These are phyloP conservation scores for Haplographium delicatum DNA, from an alignment of 495 filamentous ascomycete species.

Conservation along the genomic window DNA sequence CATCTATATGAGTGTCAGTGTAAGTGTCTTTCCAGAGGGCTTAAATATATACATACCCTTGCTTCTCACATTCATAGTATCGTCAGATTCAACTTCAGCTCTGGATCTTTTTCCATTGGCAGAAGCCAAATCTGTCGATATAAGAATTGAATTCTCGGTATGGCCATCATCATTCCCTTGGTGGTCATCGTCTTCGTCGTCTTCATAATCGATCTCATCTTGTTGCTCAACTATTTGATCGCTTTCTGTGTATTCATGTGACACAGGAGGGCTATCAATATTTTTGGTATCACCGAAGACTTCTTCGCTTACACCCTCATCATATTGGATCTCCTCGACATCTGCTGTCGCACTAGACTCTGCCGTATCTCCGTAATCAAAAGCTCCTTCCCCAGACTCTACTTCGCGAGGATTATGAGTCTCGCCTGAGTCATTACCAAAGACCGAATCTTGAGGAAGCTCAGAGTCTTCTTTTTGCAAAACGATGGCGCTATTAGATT, in stretches of 20 bases:
- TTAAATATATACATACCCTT: slow-evolving; percentile 8
- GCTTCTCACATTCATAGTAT: slow-evolving; percentile 2
- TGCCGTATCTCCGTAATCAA: slow-evolving; percentile 4
- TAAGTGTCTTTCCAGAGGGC: background rate
- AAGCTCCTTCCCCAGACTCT: no score
- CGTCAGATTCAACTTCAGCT: slow-evolving; percentile 18
- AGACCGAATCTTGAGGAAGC: no score
- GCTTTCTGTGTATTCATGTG: background rate
- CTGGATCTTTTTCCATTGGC: slow-evolving; percentile 21
- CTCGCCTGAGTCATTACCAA: no score
- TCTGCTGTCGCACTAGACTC: slow-evolving; percentile 14
- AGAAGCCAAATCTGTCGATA: background rate
- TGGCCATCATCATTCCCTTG: background rate
- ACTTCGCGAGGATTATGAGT: no score
- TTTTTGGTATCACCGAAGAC: background rate
- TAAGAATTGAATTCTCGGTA: background rate
- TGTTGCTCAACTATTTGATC: slow-evolving; percentile 1
- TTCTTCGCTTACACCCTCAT: slow-evolving; percentile 12
- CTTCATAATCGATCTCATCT: slow-evolving; percentile 29
- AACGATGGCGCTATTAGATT: no score
- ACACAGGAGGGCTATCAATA: background rate
- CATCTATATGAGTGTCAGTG: slow-evolving; percentile 20
- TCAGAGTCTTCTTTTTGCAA: no score
- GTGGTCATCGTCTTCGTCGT: slow-evolving; percentile 23
- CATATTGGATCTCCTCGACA: slow-evolving; percentile 14